Percentiles rank a stretch among this genome's conserved stretches.
These are phyloP conservation scores for Zalerion maritima DNA, from an alignment of 495 filamentous ascomycete genomes.

Conservation along the genomic window DNA sequence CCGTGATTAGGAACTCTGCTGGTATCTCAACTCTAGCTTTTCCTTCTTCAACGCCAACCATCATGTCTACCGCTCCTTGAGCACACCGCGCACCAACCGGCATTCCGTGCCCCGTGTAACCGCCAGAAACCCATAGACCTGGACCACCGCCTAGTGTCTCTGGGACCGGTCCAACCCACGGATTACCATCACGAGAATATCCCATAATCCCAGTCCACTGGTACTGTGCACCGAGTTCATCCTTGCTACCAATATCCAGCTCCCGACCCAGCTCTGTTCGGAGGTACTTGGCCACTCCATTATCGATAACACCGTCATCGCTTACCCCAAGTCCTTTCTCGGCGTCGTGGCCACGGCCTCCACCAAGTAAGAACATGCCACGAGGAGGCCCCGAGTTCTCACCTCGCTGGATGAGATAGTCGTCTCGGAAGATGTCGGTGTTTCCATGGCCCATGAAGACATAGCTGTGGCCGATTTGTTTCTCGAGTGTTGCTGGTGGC, in stretches of 20 bases:
- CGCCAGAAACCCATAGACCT: slow-evolving; percentile 44
- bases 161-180: slow-evolving; percentile 51
- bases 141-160: slow-evolving; percentile 22
- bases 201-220: slow-evolving; percentile 83
- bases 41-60: slow-evolving; percentile 25
- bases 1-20: slow-evolving; percentile 29
- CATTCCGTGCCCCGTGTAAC: slow-evolving; percentile 71
- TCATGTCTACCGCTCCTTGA: slow-evolving; percentile 49
- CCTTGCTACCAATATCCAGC: slow-evolving; percentile 12
- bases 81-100: slow-evolving; percentile 58
- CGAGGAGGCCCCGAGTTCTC: slow-evolving; percentile 22
- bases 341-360: slow-evolving; percentile 36
- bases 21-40: slow-evolving; percentile 24
- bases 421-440: slow-evolving; percentile 33
- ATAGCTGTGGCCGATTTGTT: slow-evolving; percentile 38
- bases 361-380: slow-evolving; percentile 49
- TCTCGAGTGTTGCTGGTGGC: slow-evolving; percentile 21
- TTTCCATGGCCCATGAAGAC: slow-evolving; percentile 39
- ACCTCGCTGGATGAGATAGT: slow-evolving; percentile 65
- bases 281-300: slow-evolving; percentile 34
- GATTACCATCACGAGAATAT: slow-evolving; percentile 50
- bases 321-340: slow-evolving; percentile 38
- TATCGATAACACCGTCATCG: slow-evolving; percentile 42
- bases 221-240: slow-evolving; percentile 37
- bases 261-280: slow-evolving; percentile 20